Percentiles rank a stretch among this genome's conserved stretches.
These are phyloP conservation scores for Stagonosporopsis rhizophila DNA, from an alignment of 2,329 filamentous ascomycete genomes.

Conservation along the genomic window DNA sequence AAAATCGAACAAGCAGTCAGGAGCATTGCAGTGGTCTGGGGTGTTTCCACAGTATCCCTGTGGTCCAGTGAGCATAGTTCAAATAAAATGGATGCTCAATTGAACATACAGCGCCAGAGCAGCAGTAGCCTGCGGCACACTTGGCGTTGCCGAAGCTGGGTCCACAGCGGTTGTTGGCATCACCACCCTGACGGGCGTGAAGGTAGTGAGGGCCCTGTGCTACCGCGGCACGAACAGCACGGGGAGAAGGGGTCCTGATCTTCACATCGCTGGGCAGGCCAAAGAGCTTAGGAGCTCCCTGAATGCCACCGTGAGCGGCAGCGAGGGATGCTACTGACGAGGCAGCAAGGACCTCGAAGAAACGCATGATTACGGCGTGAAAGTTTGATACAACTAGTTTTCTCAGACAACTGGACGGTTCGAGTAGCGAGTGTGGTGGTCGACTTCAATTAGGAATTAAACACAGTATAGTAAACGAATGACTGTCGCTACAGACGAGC, in stretches of 20 bases:
- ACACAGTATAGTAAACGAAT: constrained; percentile 31
- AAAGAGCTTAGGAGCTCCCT: constrained; percentile 43
- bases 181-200: constrained; percentile 40
- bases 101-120: constrained; percentile 40
- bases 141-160: constrained; percentile 28
- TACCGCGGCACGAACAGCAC: constrained; percentile 28
- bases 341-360: constrained; percentile 38
- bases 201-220: constrained; percentile 26
- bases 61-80: constrained; percentile 4
- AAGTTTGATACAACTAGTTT: constrained; percentile 1
- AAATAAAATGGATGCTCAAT: not conserved
- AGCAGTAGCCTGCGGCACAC: constrained; percentile 45
- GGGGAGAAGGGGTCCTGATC: constrained; percentile 38
- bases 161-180: constrained; percentile 42
- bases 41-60: constrained; percentile 62
- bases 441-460: constrained; percentile 26
- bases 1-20: constrained; percentile 67
- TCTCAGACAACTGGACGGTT: constrained; percentile 9
- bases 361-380: constrained; percentile 37
- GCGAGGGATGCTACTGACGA: constrained; percentile 40
- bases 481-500: constrained; percentile 33
- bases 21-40: constrained; percentile 64
- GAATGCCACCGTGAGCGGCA: constrained; percentile 41
- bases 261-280: constrained; percentile 43
- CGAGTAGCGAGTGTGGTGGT: constrained; percentile 27